phyloP scores from a whole-genome alignment of 179 eudicot genomes.

The Silene vulgaris region DNA sequence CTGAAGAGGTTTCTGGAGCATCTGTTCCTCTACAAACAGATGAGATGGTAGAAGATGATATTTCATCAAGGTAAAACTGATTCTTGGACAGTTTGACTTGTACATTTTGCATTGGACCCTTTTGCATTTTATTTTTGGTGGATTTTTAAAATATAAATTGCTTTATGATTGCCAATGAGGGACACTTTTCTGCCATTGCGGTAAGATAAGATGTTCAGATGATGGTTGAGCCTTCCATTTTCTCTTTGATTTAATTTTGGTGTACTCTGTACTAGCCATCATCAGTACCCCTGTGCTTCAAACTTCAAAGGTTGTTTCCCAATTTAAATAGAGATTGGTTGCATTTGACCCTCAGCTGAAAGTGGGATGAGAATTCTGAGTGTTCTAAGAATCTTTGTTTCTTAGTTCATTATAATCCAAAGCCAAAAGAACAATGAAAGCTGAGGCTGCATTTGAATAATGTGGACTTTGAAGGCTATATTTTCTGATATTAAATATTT shows the following conservation, averaged over 20 bases:
- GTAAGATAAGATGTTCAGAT: not conserved
- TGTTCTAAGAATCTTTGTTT: not conserved
- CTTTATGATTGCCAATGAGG: slow-evolving; percentile 12
- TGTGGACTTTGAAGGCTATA: not conserved
- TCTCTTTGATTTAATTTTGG: not conserved
- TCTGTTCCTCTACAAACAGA: slow-evolving; percentile 56
- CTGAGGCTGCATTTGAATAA: not conserved
- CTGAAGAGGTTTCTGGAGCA: slow-evolving; percentile 69
- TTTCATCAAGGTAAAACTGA: slow-evolving; percentile 69
- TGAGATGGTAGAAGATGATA: slow-evolving; percentile 65
- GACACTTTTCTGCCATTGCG: not conserved
- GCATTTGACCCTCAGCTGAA: not conserved
- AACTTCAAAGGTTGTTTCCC: not conserved
- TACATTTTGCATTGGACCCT: not conserved
- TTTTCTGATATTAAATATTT: not conserved
- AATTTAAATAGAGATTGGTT: not conserved
- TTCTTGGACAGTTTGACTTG: not conserved
- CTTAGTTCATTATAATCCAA: not conserved
- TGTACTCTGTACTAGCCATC: not conserved
- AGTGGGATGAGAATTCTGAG: not conserved
- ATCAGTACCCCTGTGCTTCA: not conserved
- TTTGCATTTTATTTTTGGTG: not conserved
- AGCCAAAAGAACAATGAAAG: not conserved
- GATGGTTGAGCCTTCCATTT: not conserved
- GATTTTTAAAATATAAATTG: slow-evolving; percentile 4